Conservation (phyloP, 2,329 filamentous ascomycete genomes). For the Penicillium sp. region DNA sequence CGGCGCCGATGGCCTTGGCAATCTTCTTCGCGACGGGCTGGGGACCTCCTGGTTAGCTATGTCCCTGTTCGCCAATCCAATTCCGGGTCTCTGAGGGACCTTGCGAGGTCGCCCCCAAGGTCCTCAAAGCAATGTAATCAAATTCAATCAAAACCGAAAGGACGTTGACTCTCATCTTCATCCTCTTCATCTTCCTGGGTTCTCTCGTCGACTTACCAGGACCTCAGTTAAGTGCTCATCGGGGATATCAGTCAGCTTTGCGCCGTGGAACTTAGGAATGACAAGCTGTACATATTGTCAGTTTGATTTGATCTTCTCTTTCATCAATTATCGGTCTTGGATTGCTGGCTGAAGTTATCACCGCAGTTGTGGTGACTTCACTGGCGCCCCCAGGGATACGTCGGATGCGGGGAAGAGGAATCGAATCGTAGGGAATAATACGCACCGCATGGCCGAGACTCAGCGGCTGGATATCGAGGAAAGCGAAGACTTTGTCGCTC, state of each 20-base stretch:
- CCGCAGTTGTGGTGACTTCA: not conserved
- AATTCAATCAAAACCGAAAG: not conserved
- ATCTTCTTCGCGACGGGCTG: constrained; percentile 83
- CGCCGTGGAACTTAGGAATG: constrained; percentile 90
- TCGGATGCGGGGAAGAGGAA: constrained; percentile 16
- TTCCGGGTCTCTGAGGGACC: constrained; percentile 18
- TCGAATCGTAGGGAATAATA: constrained; percentile 9
- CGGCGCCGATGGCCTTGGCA: constrained; percentile 62
- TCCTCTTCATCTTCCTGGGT: not conserved
- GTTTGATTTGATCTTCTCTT: not conserved
- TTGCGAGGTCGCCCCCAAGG: constrained; percentile 9
- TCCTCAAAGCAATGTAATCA: not conserved
- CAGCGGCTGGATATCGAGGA: constrained; percentile 89
- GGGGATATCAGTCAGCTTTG: constrained; percentile 82
- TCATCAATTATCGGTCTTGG: no score
- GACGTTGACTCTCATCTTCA: not conserved
- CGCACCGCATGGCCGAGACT: constrained; percentile 80
- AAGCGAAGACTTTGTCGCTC: constrained; percentile 84
- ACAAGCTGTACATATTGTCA: constrained; percentile 57
- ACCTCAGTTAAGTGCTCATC: constrained; percentile 79
- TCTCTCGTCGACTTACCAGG: constrained; percentile 48
- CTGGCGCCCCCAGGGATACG: not conserved
- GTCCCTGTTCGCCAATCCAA: constrained; percentile 1
- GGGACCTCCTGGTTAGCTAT: constrained; percentile 6
- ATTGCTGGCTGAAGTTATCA: not conserved